phyloP scores from a whole-genome alignment of 75 land plant genomes.

The Isoetes taiwanensis region DNA sequence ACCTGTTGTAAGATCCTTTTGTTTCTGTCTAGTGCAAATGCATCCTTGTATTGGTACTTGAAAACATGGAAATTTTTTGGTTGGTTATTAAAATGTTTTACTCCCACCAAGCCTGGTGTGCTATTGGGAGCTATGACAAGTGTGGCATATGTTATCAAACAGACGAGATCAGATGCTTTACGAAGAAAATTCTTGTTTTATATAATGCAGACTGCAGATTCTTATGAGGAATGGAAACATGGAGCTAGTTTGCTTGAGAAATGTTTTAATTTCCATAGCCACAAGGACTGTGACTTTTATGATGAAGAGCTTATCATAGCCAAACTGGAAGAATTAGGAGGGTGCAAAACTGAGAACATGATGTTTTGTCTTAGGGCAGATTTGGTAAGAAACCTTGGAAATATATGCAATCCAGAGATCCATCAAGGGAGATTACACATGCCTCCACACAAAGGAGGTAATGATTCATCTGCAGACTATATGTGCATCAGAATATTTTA shows the following conservation, averaged over 20 bases:
- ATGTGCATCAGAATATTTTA: conserved; percentile 32
- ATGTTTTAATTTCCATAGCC: conserved; percentile 26
- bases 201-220: conserved; percentile 72
- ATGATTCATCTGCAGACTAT: conserved; percentile 18
- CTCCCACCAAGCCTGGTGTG: too few relatives aligned
- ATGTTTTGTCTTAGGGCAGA: conserved; percentile 91
- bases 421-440: conserved; percentile 79
- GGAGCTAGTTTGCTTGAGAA: conserved; percentile 89
- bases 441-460: too few relatives aligned
- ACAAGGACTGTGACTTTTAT: conserved; percentile 67
- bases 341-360: conserved; percentile 54
- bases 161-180: too few relatives aligned
- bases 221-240: conserved; percentile 96
- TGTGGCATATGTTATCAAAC: too few relatives aligned
- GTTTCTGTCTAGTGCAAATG: too few relatives aligned
- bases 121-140: too few relatives aligned
- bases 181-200: conserved; percentile 86
- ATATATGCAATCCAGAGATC: conserved; percentile 94
- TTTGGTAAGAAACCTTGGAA: conserved; percentile 77
- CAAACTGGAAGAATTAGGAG: conserved; percentile 84
- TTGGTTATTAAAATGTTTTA: too few relatives aligned
- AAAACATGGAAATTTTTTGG: too few relatives aligned
- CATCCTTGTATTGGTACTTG: too few relatives aligned
- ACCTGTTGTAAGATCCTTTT: too few relatives aligned
- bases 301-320: conserved; percentile 88